Evolutionary conservation across 2,329 filamentous ascomycete species (phyloP), one percentile per base, ranked within the genome.

Genomic region (Cercospora zeae-maydis): DNA sequence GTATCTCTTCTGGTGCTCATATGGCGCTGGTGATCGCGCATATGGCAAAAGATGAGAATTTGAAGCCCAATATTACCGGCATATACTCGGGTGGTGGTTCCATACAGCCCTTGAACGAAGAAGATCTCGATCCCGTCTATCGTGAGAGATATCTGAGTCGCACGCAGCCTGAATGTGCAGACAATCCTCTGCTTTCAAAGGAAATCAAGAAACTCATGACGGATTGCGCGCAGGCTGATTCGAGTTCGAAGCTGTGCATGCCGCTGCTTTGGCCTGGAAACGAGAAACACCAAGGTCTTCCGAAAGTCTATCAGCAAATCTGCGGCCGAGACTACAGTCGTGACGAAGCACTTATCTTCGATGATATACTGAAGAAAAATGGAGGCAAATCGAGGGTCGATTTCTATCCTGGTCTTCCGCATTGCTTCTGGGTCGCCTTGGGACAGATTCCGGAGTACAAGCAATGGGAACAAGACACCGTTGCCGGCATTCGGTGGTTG

Each of bases 291-390:
- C 62, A 66, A 4, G 73, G 67, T 1, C 69, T 82, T 10, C 81
- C 81, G 3, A 75, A 73, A 1, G 74, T 79, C 0, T 84, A 83
- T 68, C 72, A 85, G 4, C 81, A 83, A 68, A 72, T 83, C 1
- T 79, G 77, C 63, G 83, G 82, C 6, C 59, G 80, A 57, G 83
- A 85, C 68, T 78, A 78, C 0, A 66, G 81, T 7, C 73, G 83
- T 2, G 83, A 85, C 63, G 83, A 84, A 58, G 79, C 73, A 0
- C 65, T 85, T 45, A 78, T 84, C 0, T 84, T 83, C 63, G 82
- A 83, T 66, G 71, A 76, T 37, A 69, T 80, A 0, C 66, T 85
- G 60, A 73, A 77, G 21, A 79, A 80, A 55, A 75, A 79, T 1
- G 77, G 72, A 1, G 73, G 82, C 6, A 67, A 75, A 66, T 81